These are phyloP conservation scores for Ambrosia hybrid DNA, from an alignment of 140 eudicot species.

Conservation along the genomic window DNA sequence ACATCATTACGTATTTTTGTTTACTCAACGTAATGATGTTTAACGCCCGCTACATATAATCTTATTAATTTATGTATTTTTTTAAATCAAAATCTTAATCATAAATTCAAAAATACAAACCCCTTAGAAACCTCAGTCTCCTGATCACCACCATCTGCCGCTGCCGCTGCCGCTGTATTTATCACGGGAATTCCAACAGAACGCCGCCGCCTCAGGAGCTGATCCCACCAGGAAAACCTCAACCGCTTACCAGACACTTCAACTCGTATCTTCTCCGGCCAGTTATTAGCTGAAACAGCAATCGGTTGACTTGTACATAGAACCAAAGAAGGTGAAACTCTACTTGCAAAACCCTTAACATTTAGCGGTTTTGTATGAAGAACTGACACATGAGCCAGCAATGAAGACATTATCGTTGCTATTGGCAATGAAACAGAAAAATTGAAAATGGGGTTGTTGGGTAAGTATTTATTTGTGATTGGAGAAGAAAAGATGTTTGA, in stretches of 20 bases:
- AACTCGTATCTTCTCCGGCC: constrained; percentile 28
- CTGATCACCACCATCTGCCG: constrained; percentile 32
- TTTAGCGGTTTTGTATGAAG: constrained; percentile 20
- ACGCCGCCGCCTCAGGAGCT: constrained; percentile 28
- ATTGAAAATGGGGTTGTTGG: constrained; percentile 17
- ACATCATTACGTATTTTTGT: no score
- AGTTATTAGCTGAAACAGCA: constrained; percentile 7
- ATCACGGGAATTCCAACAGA: constrained; percentile 35
- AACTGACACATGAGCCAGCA: constrained; percentile 33
- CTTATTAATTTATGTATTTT: background rate
- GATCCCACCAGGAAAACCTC: constrained; percentile 41
- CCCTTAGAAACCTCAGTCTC: constrained; percentile 39
- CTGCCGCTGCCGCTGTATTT: constrained; percentile 52
- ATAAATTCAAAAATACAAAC: constrained; percentile 26
- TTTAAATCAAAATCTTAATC: background rate
- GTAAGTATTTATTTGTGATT: constrained; percentile 11
- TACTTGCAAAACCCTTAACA: constrained; percentile 5
- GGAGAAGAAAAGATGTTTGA: constrained; percentile 17
- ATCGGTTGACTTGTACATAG: constrained; percentile 29
- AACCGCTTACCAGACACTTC: constrained; percentile 32
- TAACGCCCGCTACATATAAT: no score
- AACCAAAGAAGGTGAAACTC: constrained; percentile 28
- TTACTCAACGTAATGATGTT: no score
- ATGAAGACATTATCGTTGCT: constrained; percentile 27
- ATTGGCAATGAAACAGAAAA: constrained; percentile 16